These are phyloP conservation scores for Helianthus annuus DNA, from an alignment of 129 eudicot genomes.

Conservation along the genomic window DNA sequence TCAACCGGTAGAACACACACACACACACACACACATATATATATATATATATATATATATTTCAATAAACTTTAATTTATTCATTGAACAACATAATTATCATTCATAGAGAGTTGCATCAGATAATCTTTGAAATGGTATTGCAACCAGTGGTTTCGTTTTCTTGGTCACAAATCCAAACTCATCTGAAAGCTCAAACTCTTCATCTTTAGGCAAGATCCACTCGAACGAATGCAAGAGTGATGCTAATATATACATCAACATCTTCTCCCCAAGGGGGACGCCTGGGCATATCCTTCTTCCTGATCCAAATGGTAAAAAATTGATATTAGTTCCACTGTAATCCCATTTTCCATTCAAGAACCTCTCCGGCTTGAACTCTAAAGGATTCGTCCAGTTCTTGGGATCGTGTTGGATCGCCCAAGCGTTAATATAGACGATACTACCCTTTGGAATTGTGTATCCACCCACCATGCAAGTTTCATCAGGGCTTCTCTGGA, in stretches of 20 bases:
- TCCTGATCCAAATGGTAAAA: slow-evolving; percentile 33
- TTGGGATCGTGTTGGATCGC: slow-evolving; percentile 35
- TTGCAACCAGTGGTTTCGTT: slow-evolving; percentile 23
- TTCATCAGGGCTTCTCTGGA: slow-evolving; percentile 41
- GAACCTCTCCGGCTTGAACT: slow-evolving; percentile 35
- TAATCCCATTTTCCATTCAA: slow-evolving; percentile 32
- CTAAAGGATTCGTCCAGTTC: slow-evolving; percentile 19
- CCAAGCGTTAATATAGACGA: slow-evolving; percentile 36
- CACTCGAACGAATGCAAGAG: slow-evolving; percentile 36
- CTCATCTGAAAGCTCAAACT: slow-evolving; percentile 26
- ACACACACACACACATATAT: too few species aligned
- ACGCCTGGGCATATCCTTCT: slow-evolving; percentile 37
- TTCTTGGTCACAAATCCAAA: slow-evolving; percentile 35
- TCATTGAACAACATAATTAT: background rate
- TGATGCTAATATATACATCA: slow-evolving; percentile 30
- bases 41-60: too few species aligned
- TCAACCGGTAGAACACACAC: too few species aligned
- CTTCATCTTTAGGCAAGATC: slow-evolving; percentile 28
- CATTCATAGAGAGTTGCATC: slow-evolving; percentile 18
- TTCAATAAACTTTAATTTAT: background rate
- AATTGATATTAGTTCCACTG: slow-evolving; percentile 25
- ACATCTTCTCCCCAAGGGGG: slow-evolving; percentile 32
- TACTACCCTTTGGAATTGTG: slow-evolving; percentile 42
- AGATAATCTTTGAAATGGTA: slow-evolving; percentile 26
- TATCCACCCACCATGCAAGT: slow-evolving; percentile 38